Conservation (phyloP, 2,329 filamentous ascomycete species). For the Alternaria burnsii region DNA sequence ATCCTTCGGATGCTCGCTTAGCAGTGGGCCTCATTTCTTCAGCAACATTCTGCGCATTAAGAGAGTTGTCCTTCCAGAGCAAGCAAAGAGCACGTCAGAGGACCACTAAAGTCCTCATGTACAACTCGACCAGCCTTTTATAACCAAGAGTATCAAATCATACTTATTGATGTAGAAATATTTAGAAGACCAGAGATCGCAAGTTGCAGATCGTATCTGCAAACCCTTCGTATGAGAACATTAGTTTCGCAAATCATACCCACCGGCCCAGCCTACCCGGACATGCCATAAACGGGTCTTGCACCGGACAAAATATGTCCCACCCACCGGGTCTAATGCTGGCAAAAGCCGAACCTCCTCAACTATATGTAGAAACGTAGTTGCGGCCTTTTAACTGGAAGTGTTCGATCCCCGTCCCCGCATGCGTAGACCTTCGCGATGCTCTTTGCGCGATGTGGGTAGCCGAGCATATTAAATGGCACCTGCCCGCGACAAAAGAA, state of each 20-base stretch:
- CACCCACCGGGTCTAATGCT: neutral
- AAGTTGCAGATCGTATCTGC: neutral
- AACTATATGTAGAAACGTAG: neutral
- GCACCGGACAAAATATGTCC: neutral
- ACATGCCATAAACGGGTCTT: neutral
- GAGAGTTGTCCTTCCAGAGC: neutral
- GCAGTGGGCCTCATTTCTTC: neutral
- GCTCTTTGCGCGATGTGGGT: neutral
- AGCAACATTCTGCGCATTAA: neutral
- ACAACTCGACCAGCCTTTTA: neutral
- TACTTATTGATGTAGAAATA: neutral
- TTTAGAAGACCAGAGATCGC: neutral
- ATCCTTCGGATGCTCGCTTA: neutral
- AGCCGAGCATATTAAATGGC: constrained; percentile 3
- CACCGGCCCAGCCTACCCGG: neutral
- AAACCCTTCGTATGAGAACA: neutral
- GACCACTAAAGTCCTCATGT: neutral
- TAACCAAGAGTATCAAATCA: neutral
- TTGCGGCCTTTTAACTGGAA: neutral
- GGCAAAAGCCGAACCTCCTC: neutral
- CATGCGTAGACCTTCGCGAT: constrained; percentile 4
- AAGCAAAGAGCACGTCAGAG: neutral
- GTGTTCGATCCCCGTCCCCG: constrained; percentile 8
- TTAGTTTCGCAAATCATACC: neutral
- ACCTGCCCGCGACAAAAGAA: neutral